phyloP scores from a whole-genome alignment of 176 grass and related monocot genomes.

The Metroxylon sagu region DNA sequence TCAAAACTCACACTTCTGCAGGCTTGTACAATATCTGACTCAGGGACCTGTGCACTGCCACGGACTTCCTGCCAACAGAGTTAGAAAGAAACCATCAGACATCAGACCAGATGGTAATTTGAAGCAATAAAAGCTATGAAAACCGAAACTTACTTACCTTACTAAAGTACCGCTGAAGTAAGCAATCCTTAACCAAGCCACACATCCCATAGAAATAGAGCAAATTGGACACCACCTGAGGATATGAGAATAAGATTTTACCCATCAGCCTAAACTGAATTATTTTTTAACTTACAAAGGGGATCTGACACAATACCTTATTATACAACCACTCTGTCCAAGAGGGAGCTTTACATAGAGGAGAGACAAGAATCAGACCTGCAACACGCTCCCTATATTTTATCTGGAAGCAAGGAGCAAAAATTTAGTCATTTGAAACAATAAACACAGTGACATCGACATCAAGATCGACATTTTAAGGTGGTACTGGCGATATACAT shows the following conservation, averaged over 20 bases:
- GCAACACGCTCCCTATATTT: slow-evolving; percentile 14
- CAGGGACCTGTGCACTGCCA: slow-evolving; percentile 1
- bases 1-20: slow-evolving; percentile 18
- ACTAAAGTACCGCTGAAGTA: slow-evolving; percentile 21
- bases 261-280: too few relatives aligned
- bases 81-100: neutral
- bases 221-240: slow-evolving; percentile 13
- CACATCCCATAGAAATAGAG: slow-evolving; percentile 27
- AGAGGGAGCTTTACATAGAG: slow-evolving; percentile 15
- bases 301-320: slow-evolving; percentile 9
- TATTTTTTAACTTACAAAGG: neutral
- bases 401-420: slow-evolving; percentile 3
- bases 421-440: neutral
- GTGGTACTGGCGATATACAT: neutral
- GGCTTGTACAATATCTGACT: slow-evolving; percentile 11
- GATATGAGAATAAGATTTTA: neutral
- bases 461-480: neutral
- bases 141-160: slow-evolving; percentile 2
- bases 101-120: neutral
- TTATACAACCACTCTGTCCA: slow-evolving; percentile 23
- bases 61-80: slow-evolving; percentile 13
- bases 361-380: slow-evolving; percentile 19
- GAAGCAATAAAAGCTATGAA: too few relatives aligned
- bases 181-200: slow-evolving; percentile 14
- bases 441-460: neutral